Base-by-base conservation (phyloP, 2,329 filamentous ascomycete genomes). In the Alternaria tenuissima region DNA sequence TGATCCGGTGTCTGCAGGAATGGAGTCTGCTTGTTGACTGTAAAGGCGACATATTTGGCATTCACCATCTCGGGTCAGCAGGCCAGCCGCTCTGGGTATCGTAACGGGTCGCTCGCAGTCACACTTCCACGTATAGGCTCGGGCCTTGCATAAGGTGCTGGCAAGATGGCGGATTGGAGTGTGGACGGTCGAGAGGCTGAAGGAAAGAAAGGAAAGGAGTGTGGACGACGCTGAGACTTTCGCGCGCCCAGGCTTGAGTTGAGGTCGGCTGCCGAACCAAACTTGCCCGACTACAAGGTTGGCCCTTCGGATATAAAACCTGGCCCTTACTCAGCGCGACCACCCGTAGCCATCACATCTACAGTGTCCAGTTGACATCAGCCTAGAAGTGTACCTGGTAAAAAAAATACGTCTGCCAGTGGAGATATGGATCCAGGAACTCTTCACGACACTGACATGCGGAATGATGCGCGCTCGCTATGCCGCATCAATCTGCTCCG, bases 51-150 rank as follows among this genome's bases (percentile, higher is more conserved):
- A 64, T 75, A 70, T 66, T 76, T 78, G 28, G 73, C 70, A 70
- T 77, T 76, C 61, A 78, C 75, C 76, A 78, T 78, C 66, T 67
- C 73, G 71, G 64, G 68, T 72, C 72, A 74, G 72, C 74, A 71
- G 72, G 67, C 66, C 72, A 73, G 74, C 69, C 66, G 73, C 68
- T 70, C 71, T 58, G 54, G 55, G 54, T 57, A 51, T 64, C 58
- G 55, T 60, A 59, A 59, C 64, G 65, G 55, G 57, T 61, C 60
- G 63, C 51, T 58, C 64, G 54, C 63, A 57, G 52, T 61, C 62
- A 59, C 63, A 59, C 63, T 62, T 64, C 51, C 41, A 55, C 55
- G 39, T 39, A 54, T 18, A 46, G 48, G 36, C 57, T 44, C 51
- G 61, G 51, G 41, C 52, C 39, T 59, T 56, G 57, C 66, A 69